Evolutionary conservation across 495 filamentous ascomycete genomes (phyloP).

Genomic region (Penicillium coffeae): DNA sequence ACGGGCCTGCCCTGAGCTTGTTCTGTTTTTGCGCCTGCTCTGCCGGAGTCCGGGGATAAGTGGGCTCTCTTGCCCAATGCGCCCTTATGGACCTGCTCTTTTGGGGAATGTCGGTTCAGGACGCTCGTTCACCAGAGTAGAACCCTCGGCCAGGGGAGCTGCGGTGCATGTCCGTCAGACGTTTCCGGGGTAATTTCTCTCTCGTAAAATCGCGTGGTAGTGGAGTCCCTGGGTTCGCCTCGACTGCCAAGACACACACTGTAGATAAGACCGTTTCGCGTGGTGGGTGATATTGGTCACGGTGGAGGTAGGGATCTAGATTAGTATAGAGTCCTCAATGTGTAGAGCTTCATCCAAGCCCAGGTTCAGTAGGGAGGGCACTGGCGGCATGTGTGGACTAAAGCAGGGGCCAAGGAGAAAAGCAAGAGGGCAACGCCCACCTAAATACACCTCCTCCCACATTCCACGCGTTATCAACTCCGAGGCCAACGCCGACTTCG

Average conservation of each 20-base stretch:
- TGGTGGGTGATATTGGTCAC: slow-evolving; percentile 23
- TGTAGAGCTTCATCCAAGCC: not conserved
- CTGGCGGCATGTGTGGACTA: too few relatives aligned
- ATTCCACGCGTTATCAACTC: not conserved
- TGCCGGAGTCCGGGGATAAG: slow-evolving; percentile 10
- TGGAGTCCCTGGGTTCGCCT: slow-evolving; percentile 4
- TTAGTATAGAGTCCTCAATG: not conserved
- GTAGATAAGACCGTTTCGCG: slow-evolving; percentile 22
- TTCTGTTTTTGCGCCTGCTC: too few relatives aligned
- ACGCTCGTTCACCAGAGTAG: not conserved
- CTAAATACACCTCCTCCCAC: not conserved
- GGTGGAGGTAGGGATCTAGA: slow-evolving; percentile 1
- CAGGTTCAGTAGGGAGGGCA: not conserved
- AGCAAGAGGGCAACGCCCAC: not conserved
- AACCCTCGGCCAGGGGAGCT: not conserved
- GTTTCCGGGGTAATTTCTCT: slow-evolving; percentile 30
- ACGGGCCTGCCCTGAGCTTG: not conserved
- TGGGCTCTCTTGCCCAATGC: not conserved
- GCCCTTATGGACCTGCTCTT: not conserved
- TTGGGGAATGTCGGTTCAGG: not conserved
- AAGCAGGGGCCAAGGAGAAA: too few relatives aligned
- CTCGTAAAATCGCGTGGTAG: slow-evolving; percentile 21
- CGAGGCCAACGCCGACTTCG: not conserved
- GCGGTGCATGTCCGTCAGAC: not conserved
- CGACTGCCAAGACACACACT: slow-evolving; percentile 15